phyloP scores from a whole-genome alignment of 164 flowering plant species.

The Piper longum region DNA sequence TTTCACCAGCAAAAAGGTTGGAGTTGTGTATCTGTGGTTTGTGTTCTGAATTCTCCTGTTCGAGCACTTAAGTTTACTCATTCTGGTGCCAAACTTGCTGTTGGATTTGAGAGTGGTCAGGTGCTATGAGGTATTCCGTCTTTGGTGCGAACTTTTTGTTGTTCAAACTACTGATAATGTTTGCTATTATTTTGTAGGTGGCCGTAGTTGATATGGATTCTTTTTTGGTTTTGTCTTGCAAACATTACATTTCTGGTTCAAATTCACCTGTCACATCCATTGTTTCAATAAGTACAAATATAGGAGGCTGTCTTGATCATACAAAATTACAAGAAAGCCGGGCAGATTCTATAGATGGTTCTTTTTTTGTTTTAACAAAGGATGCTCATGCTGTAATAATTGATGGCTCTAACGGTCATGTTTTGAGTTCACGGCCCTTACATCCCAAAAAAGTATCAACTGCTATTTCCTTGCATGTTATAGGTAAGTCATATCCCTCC shows the following conservation, averaged over 20 bases:
- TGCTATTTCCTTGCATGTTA: slow-evolving; percentile 58
- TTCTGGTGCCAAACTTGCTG: slow-evolving; percentile 54
- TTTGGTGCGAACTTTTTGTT: not conserved
- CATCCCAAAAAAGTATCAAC: slow-evolving; percentile 32
- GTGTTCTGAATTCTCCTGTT: slow-evolving; percentile 48
- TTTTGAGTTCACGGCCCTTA: slow-evolving; percentile 26
- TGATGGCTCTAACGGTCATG: slow-evolving; percentile 33
- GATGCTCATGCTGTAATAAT: slow-evolving; percentile 42
- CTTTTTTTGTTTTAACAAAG: slow-evolving; percentile 39
- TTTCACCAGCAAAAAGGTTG: slow-evolving; percentile 26
- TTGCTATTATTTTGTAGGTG: slow-evolving; percentile 31
- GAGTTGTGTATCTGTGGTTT: slow-evolving; percentile 41
- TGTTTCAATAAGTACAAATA: slow-evolving; percentile 18
- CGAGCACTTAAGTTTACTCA: slow-evolving; percentile 27
- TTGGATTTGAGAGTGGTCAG: slow-evolving; percentile 65
- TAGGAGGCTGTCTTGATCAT: slow-evolving; percentile 14
- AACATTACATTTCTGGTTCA: slow-evolving; percentile 24
- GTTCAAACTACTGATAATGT: not conserved
- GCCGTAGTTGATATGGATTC: slow-evolving; percentile 47
- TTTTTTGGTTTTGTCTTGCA: slow-evolving; percentile 35
- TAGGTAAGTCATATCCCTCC: slow-evolving; percentile 45
- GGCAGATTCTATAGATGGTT: slow-evolving; percentile 12
- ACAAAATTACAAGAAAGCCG: slow-evolving; percentile 3
- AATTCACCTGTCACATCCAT: slow-evolving; percentile 41
- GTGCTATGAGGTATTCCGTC: slow-evolving; percentile 17